These are phyloP conservation scores for Boletellus ananiceps DNA, from an alignment of 768 basidiomycete genomes.

Conservation along the genomic window DNA sequence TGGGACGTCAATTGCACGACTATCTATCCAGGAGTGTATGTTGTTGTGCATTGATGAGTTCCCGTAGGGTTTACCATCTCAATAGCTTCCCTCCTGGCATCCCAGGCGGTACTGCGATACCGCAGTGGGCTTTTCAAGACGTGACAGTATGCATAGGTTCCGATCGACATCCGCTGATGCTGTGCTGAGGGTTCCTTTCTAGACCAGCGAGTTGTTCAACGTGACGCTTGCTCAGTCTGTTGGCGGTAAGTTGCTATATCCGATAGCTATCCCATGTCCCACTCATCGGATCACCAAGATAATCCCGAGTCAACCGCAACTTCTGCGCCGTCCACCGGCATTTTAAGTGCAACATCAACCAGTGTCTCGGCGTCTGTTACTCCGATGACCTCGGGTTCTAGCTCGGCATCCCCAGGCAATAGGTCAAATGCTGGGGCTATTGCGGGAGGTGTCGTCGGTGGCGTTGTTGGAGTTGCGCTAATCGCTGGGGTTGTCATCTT, in stretches of 20 bases:
- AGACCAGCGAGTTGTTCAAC: constrained; percentile 40
- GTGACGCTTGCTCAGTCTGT: constrained; percentile 33
- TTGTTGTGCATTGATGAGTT: background rate
- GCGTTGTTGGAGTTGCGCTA: constrained; percentile 48
- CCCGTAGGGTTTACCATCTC: background rate
- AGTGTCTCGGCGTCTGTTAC: constrained; percentile 15
- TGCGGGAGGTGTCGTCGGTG: constrained; percentile 60
- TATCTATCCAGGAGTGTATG: constrained; percentile 29
- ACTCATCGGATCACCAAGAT: constrained; percentile 24
- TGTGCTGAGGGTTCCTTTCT: constrained; percentile 4
- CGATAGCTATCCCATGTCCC: background rate
- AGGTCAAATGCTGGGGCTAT: constrained; percentile 48
- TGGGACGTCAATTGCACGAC: constrained; percentile 48
- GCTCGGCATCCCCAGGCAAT: constrained; percentile 4
- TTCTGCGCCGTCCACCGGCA: constrained; percentile 27
- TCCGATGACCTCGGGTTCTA: constrained; percentile 6
- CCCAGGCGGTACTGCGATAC: constrained; percentile 47
- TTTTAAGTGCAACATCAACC: constrained; percentile 9
- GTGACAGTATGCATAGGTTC: constrained; percentile 37
- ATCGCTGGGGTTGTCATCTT: constrained; percentile 39
- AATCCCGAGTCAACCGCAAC: constrained; percentile 42
- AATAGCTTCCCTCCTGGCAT: constrained; percentile 45
- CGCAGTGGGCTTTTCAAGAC: constrained; percentile 60
- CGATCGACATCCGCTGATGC: background rate
- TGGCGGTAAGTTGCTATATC: constrained; percentile 18